Base-by-base conservation (phyloP, 2,329 filamentous ascomycete genomes). In the Trichophyton verrucosum region DNA sequence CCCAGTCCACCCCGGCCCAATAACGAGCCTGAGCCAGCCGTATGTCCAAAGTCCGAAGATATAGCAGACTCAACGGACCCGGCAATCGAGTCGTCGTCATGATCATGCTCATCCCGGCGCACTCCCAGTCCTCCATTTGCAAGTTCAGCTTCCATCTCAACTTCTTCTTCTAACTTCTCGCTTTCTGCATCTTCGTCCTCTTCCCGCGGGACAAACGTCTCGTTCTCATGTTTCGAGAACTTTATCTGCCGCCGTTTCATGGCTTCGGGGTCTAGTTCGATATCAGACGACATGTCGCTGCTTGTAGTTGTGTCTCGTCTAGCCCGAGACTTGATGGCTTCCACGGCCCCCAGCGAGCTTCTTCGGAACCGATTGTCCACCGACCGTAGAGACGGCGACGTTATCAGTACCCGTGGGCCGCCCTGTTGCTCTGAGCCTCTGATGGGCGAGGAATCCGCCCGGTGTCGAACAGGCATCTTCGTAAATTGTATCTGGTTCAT, bases 401-500 rank as follows among this genome's bases (percentile, higher is more conserved):
- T 83, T 38, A 82, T 72, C 67, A 78, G 73, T n/a, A 81, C 73
- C 27, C 81, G 77, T 7, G 76, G 74, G 17, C 68, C 69, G 58
- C 80, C 79, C 47, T 70, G 70, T 33, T 69, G 73, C 63, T 76
- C 75, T 33, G 74, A 74, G 33, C 75, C 77, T 55, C 89, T 86
- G 42, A 88, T 85, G 2, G 92, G 92, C 56, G 92, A 96, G 0
- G 91, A 96, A 9, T 89, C 92, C 27, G 91, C 89, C 61, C 92
- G 85, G 66, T 85, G 85, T 33, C 91, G 84, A 49, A 96, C 82
- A 0, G 94, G 92, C 89, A 96, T 92, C 75, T 97, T 97, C 57
- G 88, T 85, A 74, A 99, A 99, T 70, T 92, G 91, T 72, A 97
- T 96, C 72, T 95, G 89, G 71, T 95, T 89, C 1, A 87, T 87